These are phyloP conservation scores for Pezicula neosporulosa DNA, from an alignment of 2,329 filamentous ascomycete species.

Conservation along the genomic window DNA sequence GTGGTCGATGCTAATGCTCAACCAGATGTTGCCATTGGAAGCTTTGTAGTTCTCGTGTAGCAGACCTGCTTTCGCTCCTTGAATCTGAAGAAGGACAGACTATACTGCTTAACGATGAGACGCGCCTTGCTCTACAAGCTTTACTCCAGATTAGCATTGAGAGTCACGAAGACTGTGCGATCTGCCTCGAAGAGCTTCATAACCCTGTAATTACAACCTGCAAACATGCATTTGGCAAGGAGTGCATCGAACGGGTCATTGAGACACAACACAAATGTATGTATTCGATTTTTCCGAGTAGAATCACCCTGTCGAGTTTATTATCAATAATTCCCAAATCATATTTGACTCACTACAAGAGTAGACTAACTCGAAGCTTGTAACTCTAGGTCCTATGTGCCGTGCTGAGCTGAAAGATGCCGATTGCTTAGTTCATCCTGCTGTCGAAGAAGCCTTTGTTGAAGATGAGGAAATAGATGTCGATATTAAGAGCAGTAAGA, in stretches of 20 bases:
- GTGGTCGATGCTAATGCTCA: not conserved
- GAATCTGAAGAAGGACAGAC: slow-evolving; percentile 55
- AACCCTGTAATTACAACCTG: slow-evolving; percentile 81
- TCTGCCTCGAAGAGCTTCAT: slow-evolving; percentile 73
- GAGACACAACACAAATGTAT: slow-evolving; percentile 70
- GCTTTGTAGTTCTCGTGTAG: slow-evolving; percentile 72
- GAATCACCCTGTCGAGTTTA: too few species aligned
- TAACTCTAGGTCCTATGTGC: slow-evolving; percentile 60
- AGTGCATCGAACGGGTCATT: slow-evolving; percentile 73
- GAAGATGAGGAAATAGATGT: slow-evolving; percentile 53
- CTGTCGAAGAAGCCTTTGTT: slow-evolving; percentile 47
- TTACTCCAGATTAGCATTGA: slow-evolving; percentile 76
- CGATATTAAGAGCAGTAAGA: slow-evolving; percentile 74
- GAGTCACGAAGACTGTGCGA: slow-evolving; percentile 75
- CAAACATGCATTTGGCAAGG: slow-evolving; percentile 73
- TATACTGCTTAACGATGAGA: slow-evolving; percentile 69
- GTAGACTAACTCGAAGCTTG: too few species aligned
- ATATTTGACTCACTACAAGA: too few species aligned
- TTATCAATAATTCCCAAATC: too few species aligned
- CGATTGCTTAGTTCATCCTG: slow-evolving; percentile 63
- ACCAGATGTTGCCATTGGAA: slow-evolving; percentile 77
- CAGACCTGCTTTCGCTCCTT: slow-evolving; percentile 66
- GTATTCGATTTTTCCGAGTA: too few species aligned
- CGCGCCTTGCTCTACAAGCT: slow-evolving; percentile 67
- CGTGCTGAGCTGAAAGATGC: slow-evolving; percentile 62